These are phyloP conservation scores for Ceratocystis colombiana DNA, from an alignment of 2,329 filamentous ascomycete genomes.

Conservation along the genomic window DNA sequence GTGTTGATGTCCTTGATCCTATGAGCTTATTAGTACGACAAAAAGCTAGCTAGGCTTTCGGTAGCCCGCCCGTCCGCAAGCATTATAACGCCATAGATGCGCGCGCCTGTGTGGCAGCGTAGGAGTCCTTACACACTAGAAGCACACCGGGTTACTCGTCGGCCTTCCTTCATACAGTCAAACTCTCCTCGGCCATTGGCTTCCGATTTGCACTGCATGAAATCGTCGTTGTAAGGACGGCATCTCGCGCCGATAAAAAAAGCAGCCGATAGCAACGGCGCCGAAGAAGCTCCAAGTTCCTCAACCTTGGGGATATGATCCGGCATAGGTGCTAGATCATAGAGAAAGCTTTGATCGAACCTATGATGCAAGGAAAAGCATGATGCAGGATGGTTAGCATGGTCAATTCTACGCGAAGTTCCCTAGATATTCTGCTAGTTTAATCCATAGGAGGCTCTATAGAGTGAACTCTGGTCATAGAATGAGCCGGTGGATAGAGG, in stretches of 20 bases:
- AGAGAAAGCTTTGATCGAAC: slow-evolving; percentile 87
- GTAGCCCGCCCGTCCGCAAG: not conserved
- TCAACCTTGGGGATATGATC: slow-evolving; percentile 83
- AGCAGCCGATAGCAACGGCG: slow-evolving; percentile 78
- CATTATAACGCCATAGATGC: not conserved
- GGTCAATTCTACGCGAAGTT: no score
- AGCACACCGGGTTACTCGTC: slow-evolving; percentile 92
- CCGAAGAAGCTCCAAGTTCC: slow-evolving; percentile 87
- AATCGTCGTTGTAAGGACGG: slow-evolving; percentile 95
- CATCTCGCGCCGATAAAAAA: slow-evolving; percentile 97
- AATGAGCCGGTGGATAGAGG: not conserved
- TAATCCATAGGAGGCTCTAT: not conserved
- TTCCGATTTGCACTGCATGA: slow-evolving; percentile 98
- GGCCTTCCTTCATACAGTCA: slow-evolving; percentile 90
- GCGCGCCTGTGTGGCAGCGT: not conserved
- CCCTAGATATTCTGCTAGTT: slow-evolving; percentile 27
- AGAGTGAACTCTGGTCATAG: not conserved
- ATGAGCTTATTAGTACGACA: slow-evolving; percentile 22
- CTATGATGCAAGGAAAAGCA: slow-evolving; percentile 40
- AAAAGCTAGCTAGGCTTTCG: not conserved
- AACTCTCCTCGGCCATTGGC: slow-evolving; percentile 82
- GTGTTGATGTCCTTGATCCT: slow-evolving; percentile 95
- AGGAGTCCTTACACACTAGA: slow-evolving; percentile 73
- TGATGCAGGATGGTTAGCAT: slow-evolving; percentile 28
- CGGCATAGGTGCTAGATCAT: slow-evolving; percentile 93